Percentiles rank a stretch among this genome's conserved stretches.
These are phyloP conservation scores for Zymoseptoria crescenta DNA, from an alignment of 2,329 filamentous ascomycete species.

Conservation along the genomic window DNA sequence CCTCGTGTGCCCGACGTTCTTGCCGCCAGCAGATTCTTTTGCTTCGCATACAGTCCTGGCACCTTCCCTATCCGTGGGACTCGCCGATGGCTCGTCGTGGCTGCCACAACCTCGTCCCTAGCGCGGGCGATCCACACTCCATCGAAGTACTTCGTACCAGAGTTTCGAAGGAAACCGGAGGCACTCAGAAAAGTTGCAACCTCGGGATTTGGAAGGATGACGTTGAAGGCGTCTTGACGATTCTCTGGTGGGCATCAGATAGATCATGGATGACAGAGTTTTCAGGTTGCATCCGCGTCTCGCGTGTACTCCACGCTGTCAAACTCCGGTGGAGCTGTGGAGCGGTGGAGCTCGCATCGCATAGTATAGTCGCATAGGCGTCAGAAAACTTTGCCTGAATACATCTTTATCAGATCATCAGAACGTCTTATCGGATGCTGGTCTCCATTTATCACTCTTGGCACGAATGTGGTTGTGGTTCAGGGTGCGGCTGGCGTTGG, in stretches of 20 bases:
- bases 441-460: too few relatives aligned
- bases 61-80: not conserved
- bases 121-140: too few relatives aligned
- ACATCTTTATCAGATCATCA: too few relatives aligned
- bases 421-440: too few relatives aligned
- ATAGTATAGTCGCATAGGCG: too few relatives aligned
- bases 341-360: too few relatives aligned
- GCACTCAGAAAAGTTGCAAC: not conserved
- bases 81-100: not conserved
- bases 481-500: too few relatives aligned
- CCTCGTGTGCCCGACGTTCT: not conserved
- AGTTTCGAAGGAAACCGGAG: not conserved
- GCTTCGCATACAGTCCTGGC: not conserved
- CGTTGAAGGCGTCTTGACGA: not conserved
- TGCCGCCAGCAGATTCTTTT: not conserved
- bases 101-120: not conserved
- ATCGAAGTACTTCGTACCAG: not conserved
- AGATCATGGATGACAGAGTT: too few relatives aligned
- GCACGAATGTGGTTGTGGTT: too few relatives aligned
- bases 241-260: not conserved
- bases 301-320: not conserved
- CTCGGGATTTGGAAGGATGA: not conserved
- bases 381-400: too few relatives aligned
- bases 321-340: not conserved
- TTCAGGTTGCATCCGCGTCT: not conserved